These are phyloP conservation scores for Papiliotrema flavescens DNA, from an alignment of 1,284 basidiomycete genomes.

Conservation along the genomic window DNA sequence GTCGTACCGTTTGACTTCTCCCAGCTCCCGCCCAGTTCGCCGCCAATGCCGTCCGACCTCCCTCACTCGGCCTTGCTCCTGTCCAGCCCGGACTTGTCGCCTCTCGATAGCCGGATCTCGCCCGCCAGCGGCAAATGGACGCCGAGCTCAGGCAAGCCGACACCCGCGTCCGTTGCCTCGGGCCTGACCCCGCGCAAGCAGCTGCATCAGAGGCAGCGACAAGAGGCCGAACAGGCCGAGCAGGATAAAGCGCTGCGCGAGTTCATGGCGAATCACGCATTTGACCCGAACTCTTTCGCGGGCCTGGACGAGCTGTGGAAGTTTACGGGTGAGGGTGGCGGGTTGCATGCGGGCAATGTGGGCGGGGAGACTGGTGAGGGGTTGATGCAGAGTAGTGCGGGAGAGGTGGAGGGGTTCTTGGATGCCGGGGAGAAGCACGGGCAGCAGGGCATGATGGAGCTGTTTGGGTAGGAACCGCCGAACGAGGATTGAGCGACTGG, in stretches of 20 bases:
- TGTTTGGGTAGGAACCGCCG: too few relatives aligned
- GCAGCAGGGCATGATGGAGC: too few relatives aligned
- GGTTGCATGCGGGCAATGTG: neutral
- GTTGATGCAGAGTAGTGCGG: neutral
- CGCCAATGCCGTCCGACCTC: conserved; percentile 15
- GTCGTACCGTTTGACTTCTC: conserved; percentile 22
- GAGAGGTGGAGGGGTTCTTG: conserved; percentile 1
- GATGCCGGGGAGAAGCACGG: neutral
- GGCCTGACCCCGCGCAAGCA: too few relatives aligned
- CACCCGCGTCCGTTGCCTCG: neutral
- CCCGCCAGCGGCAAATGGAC: neutral
- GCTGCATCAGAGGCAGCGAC: too few relatives aligned
- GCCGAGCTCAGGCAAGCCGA: neutral
- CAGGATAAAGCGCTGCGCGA: too few relatives aligned
- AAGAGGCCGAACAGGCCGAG: too few relatives aligned
- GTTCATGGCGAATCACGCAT: neutral
- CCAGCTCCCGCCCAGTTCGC: conserved; percentile 22
- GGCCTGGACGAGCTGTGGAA: neutral
- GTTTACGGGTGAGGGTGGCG: too few relatives aligned
- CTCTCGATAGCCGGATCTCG: neutral
- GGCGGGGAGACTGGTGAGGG: neutral
- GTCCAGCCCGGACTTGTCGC: conserved; percentile 12
- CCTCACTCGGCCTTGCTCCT: conserved; percentile 22
- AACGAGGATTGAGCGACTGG: too few relatives aligned
- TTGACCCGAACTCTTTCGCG: too few relatives aligned